Evolutionary conservation across 805 yeast species (phyloP).

Genomic region (Nakazawaea siamensis): DNA sequence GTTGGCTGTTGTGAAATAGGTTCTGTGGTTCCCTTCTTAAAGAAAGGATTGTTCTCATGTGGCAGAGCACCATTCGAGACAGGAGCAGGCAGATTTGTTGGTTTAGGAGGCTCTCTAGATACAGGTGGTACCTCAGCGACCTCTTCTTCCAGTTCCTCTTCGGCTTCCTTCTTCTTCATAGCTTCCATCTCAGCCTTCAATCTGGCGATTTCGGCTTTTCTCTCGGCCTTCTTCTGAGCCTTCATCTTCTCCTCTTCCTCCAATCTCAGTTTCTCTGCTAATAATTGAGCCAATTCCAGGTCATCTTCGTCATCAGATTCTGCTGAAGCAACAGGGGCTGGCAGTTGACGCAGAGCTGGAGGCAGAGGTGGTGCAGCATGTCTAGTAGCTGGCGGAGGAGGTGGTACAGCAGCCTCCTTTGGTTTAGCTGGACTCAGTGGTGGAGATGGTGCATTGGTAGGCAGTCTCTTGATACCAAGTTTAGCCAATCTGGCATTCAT

Average conservation of each 20-base stretch:
- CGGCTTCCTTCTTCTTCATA: conserved; percentile 35
- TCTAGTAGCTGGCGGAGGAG: conserved; percentile 13
- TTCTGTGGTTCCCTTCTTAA: conserved; percentile 6
- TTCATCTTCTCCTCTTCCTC: conserved; percentile 42
- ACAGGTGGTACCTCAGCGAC: conserved; percentile 13
- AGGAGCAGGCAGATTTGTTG: background rate
- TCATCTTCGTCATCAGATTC: conserved; percentile 8
- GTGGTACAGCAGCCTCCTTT: conserved; percentile 2
- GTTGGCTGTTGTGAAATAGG: conserved; percentile 5
- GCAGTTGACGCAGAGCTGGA: conserved; percentile 5
- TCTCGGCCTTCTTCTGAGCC: conserved; percentile 39
- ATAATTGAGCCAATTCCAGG: conserved; percentile 5
- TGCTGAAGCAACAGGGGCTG: conserved; percentile 2
- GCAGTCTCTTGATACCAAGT: conserved; percentile 47
- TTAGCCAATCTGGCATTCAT: conserved; percentile 84
- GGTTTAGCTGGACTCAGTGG: background rate
- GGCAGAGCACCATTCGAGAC: background rate
- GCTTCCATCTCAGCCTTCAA: conserved; percentile 22
- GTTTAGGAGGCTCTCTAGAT: background rate
- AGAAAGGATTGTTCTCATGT: conserved; percentile 9
- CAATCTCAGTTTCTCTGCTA: conserved; percentile 9
- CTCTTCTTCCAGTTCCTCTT: conserved; percentile 21
- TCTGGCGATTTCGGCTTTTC: conserved; percentile 32
- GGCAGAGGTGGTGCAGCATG: conserved; percentile 6
- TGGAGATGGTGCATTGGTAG: background rate